Evolutionary conservation across 768 basidiomycete genomes (phyloP).

Genomic region (Mycena latifolia): DNA sequence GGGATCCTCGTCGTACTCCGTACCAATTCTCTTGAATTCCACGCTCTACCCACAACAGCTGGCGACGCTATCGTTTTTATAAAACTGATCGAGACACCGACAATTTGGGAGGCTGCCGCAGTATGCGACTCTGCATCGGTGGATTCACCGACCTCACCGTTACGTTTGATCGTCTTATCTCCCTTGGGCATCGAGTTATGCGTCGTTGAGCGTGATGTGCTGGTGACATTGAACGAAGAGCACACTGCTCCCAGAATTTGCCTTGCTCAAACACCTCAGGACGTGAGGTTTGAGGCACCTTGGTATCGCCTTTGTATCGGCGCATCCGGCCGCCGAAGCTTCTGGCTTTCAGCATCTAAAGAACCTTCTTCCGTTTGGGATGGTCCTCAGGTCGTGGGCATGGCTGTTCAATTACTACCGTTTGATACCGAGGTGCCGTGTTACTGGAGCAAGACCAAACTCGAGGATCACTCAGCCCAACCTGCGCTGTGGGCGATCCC

Average conservation of each 20-base stretch:
- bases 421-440: neutral
- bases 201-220: neutral
- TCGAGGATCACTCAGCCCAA: neutral
- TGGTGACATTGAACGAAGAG: neutral
- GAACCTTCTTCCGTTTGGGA: too few species aligned
- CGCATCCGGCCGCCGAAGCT: neutral
- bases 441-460: conserved; percentile 5
- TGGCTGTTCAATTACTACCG: neutral
- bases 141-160: neutral
- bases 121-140: neutral
- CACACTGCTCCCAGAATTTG: neutral
- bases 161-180: conserved; percentile 1
- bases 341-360: conserved; percentile 13
- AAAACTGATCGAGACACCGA: neutral
- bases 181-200: neutral
- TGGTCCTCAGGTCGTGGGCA: conserved; percentile 1
- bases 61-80: neutral
- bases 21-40: neutral
- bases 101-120: conserved; percentile 13
- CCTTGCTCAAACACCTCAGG: neutral
- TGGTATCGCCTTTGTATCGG: conserved; percentile 6
- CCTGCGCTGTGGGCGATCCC: conserved; percentile 29
- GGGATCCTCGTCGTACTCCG: neutral
- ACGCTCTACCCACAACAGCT: neutral
- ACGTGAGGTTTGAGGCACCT: neutral